Evolutionary conservation across 805 yeast genomes (phyloP).

Genomic region (Kodamaea kaohsiungensis): DNA sequence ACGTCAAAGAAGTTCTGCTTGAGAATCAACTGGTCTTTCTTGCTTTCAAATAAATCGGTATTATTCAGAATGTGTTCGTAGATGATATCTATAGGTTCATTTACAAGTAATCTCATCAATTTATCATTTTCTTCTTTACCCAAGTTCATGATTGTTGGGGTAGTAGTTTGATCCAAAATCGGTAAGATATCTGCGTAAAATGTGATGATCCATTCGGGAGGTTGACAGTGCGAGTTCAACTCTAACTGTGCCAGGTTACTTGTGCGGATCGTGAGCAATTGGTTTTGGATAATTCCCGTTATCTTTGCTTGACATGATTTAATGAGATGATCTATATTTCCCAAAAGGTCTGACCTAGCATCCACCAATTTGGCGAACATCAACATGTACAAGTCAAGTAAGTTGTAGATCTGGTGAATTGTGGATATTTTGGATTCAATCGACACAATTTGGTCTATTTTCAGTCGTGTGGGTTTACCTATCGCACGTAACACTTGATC

Average conservation of each 20-base stretch:
- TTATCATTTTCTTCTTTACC: slow-evolving; percentile 31
- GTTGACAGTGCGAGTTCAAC: slow-evolving; percentile 57
- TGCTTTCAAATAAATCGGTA: slow-evolving; percentile 24
- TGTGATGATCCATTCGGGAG: slow-evolving; percentile 84
- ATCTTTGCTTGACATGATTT: slow-evolving; percentile 29
- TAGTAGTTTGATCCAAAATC: slow-evolving; percentile 46
- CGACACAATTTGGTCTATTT: slow-evolving; percentile 67
- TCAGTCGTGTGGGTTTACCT: slow-evolving; percentile 59
- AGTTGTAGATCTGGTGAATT: slow-evolving; percentile 58
- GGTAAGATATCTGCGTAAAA: slow-evolving; percentile 62
- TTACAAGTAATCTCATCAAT: slow-evolving; percentile 45
- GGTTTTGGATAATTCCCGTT: slow-evolving; percentile 24
- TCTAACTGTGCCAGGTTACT: slow-evolving; percentile 43
- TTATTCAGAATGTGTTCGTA: slow-evolving; percentile 31
- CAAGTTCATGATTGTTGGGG: slow-evolving; percentile 45
- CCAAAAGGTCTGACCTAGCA: slow-evolving; percentile 20
- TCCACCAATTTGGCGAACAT: slow-evolving; percentile 58
- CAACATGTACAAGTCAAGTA: slow-evolving; percentile 65
- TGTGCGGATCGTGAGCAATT: slow-evolving; percentile 31
- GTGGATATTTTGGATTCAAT: slow-evolving; percentile 59
- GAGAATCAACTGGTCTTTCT: slow-evolving; percentile 43
- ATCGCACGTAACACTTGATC: slow-evolving; percentile 48
- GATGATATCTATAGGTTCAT: slow-evolving; percentile 46
- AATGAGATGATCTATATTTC: slow-evolving; percentile 25
- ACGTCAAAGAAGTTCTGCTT: slow-evolving; percentile 62